Percentiles rank a stretch among this genome's conserved stretches.
Conservation (phyloP, 768 basidiomycete species). For the Hypsizygus marmoreus region DNA sequence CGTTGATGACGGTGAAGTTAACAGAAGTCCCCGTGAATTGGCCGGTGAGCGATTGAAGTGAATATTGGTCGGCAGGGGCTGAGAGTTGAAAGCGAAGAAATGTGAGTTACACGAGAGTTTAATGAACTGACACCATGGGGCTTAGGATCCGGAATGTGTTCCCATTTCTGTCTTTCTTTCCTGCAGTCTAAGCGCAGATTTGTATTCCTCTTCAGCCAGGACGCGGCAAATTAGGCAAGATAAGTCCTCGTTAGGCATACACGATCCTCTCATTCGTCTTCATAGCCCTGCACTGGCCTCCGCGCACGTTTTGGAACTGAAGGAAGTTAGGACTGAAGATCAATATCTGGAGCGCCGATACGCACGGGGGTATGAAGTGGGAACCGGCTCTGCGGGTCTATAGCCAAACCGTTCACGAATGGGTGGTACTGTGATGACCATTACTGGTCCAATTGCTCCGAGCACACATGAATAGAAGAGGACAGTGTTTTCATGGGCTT, state of each 20-base stretch:
- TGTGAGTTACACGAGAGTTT: no score
- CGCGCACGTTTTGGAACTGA: slow-evolving; percentile 74
- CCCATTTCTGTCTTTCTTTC: no score
- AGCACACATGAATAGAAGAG: slow-evolving; percentile 85
- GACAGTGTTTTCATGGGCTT: slow-evolving; percentile 88
- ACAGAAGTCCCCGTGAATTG: no score
- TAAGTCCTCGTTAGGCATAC: no score
- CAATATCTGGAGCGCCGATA: slow-evolving; percentile 8
- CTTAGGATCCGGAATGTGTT: no score
- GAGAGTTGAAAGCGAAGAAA: no score
- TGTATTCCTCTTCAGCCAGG: no score
- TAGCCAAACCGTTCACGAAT: slow-evolving; percentile 77
- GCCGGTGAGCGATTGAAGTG: no score
- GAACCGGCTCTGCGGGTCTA: slow-evolving; percentile 65
- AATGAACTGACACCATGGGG: no score
- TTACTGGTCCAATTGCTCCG: slow-evolving; percentile 72
- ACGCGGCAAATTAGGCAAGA: no score
- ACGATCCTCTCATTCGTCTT: slow-evolving; percentile 53
- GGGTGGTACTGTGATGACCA: slow-evolving; percentile 77
- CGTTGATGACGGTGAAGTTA: no score
- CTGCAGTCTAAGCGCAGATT: neutral
- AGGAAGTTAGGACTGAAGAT: neutral
- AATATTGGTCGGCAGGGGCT: no score
- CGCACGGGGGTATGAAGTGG: slow-evolving; percentile 81
- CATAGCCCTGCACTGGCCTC: slow-evolving; percentile 71